Evolutionary conservation across 2,329 filamentous ascomycete species (phyloP), one percentile per base, ranked within the genome.

Genomic region (Hortaea werneckii): DNA sequence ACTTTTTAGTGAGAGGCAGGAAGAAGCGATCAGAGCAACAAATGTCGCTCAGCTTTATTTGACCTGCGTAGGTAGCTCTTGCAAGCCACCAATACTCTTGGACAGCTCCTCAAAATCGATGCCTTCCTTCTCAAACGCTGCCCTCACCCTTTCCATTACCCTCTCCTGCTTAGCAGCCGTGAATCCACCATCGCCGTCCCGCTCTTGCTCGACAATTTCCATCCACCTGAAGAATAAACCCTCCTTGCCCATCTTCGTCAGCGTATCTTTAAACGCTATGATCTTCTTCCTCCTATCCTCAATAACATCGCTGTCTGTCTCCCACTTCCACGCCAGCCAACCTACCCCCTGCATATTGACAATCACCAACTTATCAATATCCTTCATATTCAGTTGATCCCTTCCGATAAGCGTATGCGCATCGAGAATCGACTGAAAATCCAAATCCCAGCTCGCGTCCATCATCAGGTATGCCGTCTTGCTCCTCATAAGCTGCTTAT

Each of bases 391-490:
- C 5, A 78, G 48, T 13, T 74, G 71, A 57, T 79, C 80, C 29
- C 73, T 70, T 61, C 81, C 80, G 1, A 88, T 76, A 53, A 94
- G 65, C 30, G 69, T 68, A 40, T 87, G 83, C 4, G 86, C 87
- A 50, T 75, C 68, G 9, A 87, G 70, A 86, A 95, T 95, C 13
- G 76, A 75, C 40, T 74, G 74, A 76, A 89, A 95, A 63, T 95
- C 88, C 49, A 95, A 70, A 64, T 94, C 85, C 83, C 87, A 96
- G 50, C 87, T 77, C 50, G 76, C 78, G 61, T 89, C 85, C 73
- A 94, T 85, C 54, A 92, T 81, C 52, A 94, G 67, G 61, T 94
- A 94, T 13, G 87, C 88, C 29, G 88, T 95, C 75, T 94, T 95
- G 55, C 75, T 71, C 41, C 76, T n/a, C 57, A 90, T 71, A 43